Base-by-base conservation (phyloP, 2,329 filamentous ascomycete species). In the Calycina herbarum region DNA sequence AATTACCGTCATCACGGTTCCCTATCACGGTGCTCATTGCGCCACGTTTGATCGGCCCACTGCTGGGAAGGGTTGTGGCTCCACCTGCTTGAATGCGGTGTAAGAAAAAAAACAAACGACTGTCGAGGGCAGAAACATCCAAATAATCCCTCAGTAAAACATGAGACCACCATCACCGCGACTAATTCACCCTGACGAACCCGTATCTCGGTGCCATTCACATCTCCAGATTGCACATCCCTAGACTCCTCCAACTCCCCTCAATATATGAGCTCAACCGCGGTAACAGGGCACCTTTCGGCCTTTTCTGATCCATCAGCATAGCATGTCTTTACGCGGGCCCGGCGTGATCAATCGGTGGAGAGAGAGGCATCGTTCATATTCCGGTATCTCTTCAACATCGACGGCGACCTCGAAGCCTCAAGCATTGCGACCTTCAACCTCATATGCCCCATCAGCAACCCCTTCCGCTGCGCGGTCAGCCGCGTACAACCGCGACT, bases 351-450 rank as follows among this genome's bases (percentile, higher is more conserved):
- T 70, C 24, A 67, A 69, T 45, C 66, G 68, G 40, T 71, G 68
- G 68, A 71, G 67, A 51, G 69, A 69, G 40, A 70, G 65, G 35
- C 65, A 69, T n/a, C 68, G 67, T 56, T 67, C 67, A n/a, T 48
- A 63, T 33, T 64, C 69, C 7, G 61, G 59, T 17, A n/a, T 54
- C 17, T 42, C 61, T 17, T 48, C 48, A 13, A 54, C 64, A n/a
- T 62, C 64, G 48, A 54, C 48, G 4, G 20, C 48, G 8, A 40
- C 59, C 17, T 27, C 57, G 17, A 60, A 68, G 58, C 68, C 69
- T 24, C 61, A 59, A 42, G 70, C 24, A 24, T 54, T 54, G 48
- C 20, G 48, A 27, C 48, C 48, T 54, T 27, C 48, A 54, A 54
- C 48, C 27, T 54, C 48, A 27, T 54, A 54, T 29, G 48, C 48